These are phyloP conservation scores for Melaleuca quinquenervia DNA, from an alignment of 345 rosid genomes.

Conservation along the genomic window DNA sequence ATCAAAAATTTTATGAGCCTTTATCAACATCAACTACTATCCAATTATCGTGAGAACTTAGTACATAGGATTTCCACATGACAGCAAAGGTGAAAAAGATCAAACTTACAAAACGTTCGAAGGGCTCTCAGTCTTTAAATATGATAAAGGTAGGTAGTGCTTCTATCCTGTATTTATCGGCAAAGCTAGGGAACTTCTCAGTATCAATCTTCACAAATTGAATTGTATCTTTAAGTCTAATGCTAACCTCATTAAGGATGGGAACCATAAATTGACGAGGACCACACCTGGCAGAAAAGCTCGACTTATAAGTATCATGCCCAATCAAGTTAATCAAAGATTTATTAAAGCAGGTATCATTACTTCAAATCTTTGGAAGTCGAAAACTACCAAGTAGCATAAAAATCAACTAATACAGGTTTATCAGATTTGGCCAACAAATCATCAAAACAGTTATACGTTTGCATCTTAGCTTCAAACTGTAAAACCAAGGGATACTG, in stretches of 20 bases:
- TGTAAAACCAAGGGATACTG: not conserved
- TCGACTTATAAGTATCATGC: not conserved
- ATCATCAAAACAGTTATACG: constrained; percentile 60
- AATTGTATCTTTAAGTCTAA: constrained; percentile 50
- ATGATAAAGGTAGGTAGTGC: constrained; percentile 87
- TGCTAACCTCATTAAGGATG: constrained; percentile 66
- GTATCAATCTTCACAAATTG: constrained; percentile 82
- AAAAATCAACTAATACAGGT: constrained; percentile 81
- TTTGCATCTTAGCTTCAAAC: constrained; percentile 64
- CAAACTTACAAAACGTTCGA: constrained; percentile 74
- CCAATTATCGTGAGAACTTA: not conserved
- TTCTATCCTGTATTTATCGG: constrained; percentile 57
- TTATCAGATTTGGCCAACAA: constrained; percentile 55
- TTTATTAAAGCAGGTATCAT: not conserved
- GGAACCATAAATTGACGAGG: constrained; percentile 94
- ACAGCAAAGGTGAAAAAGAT: not conserved
- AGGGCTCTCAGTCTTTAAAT: constrained; percentile 73
- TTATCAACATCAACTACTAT: not conserved
- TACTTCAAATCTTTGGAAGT: not conserved
- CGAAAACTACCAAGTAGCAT: constrained; percentile 63
- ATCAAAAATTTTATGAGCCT: not conserved
- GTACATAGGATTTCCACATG: not conserved
- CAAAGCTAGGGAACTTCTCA: constrained; percentile 78
- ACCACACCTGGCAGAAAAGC: constrained; percentile 64
- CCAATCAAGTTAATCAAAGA: not conserved